Evolutionary conservation across 176 grass and related monocot species (phyloP), one percentile per base, ranked within the genome.

Genomic region (Canna indica): DNA sequence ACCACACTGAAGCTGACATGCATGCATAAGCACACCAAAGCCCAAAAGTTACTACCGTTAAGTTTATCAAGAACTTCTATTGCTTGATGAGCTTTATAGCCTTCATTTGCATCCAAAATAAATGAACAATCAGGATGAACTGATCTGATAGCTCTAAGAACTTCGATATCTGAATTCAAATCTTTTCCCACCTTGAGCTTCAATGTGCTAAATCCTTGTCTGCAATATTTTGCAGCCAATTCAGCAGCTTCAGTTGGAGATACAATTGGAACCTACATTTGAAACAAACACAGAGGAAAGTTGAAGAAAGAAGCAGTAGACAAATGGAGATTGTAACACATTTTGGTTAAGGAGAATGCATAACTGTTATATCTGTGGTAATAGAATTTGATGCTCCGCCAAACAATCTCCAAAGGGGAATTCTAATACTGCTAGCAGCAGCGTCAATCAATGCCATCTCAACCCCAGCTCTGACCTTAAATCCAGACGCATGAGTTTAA

Each of bases 391-490:
- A 99, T 69, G 78, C 80, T 69, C 86, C 94, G 7, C 94, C 94
- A 61, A 99, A 99, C 71, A 99, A 85, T 82, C 86, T 90, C 94
- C 94, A 90, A 3, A 99, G 59, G 39, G 94, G 94, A 56, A 93
- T 93, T 73, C 78, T 61, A 67, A 99, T 80, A 79, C 86, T 90
- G 75, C 93, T 99, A 62, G 94, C 94, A 53, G 84, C 90, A 2
- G 94, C 94, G 46, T 99, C 94, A 57, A 99, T 90, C 24, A 99
- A 32, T 45, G 94, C 89, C 94, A 99, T 99, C 66, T 93, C 94
- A 56, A 93, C 73, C 71, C 90, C 94, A 75, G 94, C 94, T 79
- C 89, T 90, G 61, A 88, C 87, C 95, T 99, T 90, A 63, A 87
- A 66, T 38, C 22, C 34, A 36, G 8, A 66, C 1, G 26, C 2